A percentile compares a stretch with the other conserved stretches of the same genome.
These are phyloP conservation scores for Phoma sp. DNA, from an alignment of 2,329 filamentous ascomycete species.

Conservation along the genomic window DNA sequence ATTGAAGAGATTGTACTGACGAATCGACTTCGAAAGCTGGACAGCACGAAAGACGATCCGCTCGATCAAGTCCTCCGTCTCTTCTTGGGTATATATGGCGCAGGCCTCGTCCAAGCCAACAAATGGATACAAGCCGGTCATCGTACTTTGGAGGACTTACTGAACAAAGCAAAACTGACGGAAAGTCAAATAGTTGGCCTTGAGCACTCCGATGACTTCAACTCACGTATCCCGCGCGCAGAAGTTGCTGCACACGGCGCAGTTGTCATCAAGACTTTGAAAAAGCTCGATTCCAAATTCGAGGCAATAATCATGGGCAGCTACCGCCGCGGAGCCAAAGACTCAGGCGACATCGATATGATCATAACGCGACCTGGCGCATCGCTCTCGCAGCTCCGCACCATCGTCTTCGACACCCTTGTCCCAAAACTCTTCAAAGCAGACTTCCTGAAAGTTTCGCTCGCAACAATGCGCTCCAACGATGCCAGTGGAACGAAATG, in stretches of 20 bases:
- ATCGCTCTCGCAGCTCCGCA: conserved; percentile 61
- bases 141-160: conserved; percentile 76
- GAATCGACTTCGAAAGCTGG: conserved; percentile 72
- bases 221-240: conserved; percentile 75
- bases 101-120: conserved; percentile 72
- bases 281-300: conserved; percentile 67
- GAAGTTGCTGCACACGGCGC: conserved; percentile 76
- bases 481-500: conserved; percentile 73
- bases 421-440: conserved; percentile 66
- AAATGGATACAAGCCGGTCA: conserved; percentile 80
- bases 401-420: conserved; percentile 68
- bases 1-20: conserved; percentile 89
- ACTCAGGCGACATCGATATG: conserved; percentile 84
- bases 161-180: conserved; percentile 67
- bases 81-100: conserved; percentile 83
- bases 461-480: conserved; percentile 65
- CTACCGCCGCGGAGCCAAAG: conserved; percentile 78
- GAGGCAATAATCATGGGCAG: conserved; percentile 81
- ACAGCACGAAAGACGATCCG: conserved; percentile 72
- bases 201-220: conserved; percentile 81
- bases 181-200: conserved; percentile 77
- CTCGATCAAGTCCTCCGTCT: conserved; percentile 69
- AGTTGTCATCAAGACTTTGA: conserved; percentile 67
- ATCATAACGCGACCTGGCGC: conserved; percentile 77
- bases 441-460: conserved; percentile 72